Evolutionary conservation across 2,329 filamentous ascomycete species (phyloP), one percentile per base, ranked within the genome.

Genomic region (Escovopsis sp.): DNA sequence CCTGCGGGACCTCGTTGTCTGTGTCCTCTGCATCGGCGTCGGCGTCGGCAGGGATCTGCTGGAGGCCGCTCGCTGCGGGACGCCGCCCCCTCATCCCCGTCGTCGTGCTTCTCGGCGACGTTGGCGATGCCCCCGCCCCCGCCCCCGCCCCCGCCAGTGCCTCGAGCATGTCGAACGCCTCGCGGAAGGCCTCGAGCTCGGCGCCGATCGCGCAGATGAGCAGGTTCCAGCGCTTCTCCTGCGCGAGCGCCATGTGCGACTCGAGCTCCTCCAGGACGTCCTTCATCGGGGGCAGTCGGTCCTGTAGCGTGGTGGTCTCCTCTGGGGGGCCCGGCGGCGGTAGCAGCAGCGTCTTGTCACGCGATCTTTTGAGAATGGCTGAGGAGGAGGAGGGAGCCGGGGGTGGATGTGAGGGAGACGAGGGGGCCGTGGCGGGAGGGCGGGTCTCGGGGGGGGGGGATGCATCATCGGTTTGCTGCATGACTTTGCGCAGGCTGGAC

Each of bases 161-260:
- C 28, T 46, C 40, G n/a, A 83, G 56, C 29, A 83, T 61, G 3
- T 61, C 53, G 44, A 68, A 65, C 1, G 75, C 76, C 46, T 77
- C 69, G 23, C 58, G 59, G 40, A 82, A 76, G 3, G 77, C 76
- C 39, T 79, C 75, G 2, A 81, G 49, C 51, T 84, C 82, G 0
- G 82, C 81, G 1, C 80, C 79, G 25, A 88, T 74, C 10, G 79
- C 80, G 35, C 73, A 81, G 4, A 86, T 75, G 14, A 88, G 62
- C 13, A 87, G 57, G 38, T 79, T 86, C 81, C 82, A 88, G 13
- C 68, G 65, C 38, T 70, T 70, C 1, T 63, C 57, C 40, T 80
- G 71, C 0, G 76, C 76, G 3, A 66, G 49, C 2, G 62, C 57
- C 18, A 76, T 47, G 15, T 67, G 64, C 13, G 62, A 55, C 35